phyloP scores from a whole-genome alignment of 345 rosid species.

The Brassica carinata region DNA sequence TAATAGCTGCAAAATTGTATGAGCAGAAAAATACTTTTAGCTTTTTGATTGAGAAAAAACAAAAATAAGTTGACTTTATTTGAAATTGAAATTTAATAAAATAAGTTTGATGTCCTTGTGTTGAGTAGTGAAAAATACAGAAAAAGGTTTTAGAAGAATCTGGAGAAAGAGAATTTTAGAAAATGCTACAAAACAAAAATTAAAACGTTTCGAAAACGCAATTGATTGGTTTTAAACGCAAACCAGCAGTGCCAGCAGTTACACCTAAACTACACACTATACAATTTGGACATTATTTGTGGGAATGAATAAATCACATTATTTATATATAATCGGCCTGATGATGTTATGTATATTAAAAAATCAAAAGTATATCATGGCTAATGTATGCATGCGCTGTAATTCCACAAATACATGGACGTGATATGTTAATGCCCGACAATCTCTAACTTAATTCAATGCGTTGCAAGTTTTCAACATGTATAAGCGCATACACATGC shows the following conservation, averaged over 20 bases:
- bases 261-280: background rate
- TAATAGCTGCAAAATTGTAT: background rate
- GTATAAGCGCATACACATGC: conserved; percentile 8
- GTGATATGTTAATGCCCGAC: conserved; percentile 33
- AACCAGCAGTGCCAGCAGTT: background rate
- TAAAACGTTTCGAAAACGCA: background rate
- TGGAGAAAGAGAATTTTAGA: background rate
- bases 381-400: conserved; percentile 34
- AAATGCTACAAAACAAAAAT: background rate
- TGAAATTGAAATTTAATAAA: conserved; percentile 1
- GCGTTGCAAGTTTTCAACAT: conserved; percentile 3
- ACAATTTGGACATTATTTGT: background rate
- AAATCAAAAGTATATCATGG: background rate
- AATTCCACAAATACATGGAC: conserved; percentile 23
- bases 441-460: conserved; percentile 21
- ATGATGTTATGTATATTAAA: conserved; percentile 5
- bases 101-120: conserved; percentile 12
- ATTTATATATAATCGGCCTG: conserved; percentile 3
- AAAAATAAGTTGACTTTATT: conserved; percentile 8
- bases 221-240: background rate
- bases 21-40: conserved; percentile 5
- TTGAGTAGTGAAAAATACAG: background rate
- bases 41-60: background rate
- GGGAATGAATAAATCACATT: background rate
- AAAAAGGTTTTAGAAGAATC: background rate